Base-by-base conservation (phyloP, 148 eudicot genomes). In the Silene conica region DNA sequence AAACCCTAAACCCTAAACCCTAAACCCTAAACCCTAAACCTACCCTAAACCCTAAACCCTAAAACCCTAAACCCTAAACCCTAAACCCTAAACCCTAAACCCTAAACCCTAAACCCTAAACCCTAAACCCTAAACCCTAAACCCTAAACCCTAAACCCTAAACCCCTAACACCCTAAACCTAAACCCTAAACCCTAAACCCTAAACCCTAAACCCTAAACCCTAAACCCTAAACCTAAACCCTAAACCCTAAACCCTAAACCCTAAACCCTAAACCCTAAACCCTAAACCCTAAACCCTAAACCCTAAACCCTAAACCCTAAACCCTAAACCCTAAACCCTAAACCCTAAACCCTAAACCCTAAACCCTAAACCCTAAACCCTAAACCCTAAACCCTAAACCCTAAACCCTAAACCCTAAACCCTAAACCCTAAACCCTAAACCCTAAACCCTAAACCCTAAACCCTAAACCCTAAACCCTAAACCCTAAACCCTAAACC, bases 61-160 rank as follows among this genome's bases (percentile, higher is more conserved):
- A n/a, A 57, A 57, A 14, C 61, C 61, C 20, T 13, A 57, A 57
- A 14, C 20, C 61, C 20, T 13, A 45, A 57, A 57, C 61, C 61
- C 61, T 57, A 57, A 57, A 57, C 61, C 61, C 61, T 57, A 57
- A 57, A 57, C 61, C 61, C 61, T 57, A 57, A 57, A 57, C 61
- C 20, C 61, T 57, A 57, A 57, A n/a, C n/a, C n/a, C 61, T 57
- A 57, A 57, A 57, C 61, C 61, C 61, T 57, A 57, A 57, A 57
- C 61, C 61, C 61, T 57, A 57, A 57, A 57, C 61, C 61, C 61
- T 14, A 57, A 57, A 57, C 61, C 61, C 61, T 57, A 57, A 57
- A 57, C 61, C 61, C 61, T 57, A 57, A 57, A 57, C 61, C 61
- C 61, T 57, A 57, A 57, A 57, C 61, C 61, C 61, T 57, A 57